Conservation (phyloP, 2,329 filamentous ascomycete species). For the Hypoxylon sp. region DNA sequence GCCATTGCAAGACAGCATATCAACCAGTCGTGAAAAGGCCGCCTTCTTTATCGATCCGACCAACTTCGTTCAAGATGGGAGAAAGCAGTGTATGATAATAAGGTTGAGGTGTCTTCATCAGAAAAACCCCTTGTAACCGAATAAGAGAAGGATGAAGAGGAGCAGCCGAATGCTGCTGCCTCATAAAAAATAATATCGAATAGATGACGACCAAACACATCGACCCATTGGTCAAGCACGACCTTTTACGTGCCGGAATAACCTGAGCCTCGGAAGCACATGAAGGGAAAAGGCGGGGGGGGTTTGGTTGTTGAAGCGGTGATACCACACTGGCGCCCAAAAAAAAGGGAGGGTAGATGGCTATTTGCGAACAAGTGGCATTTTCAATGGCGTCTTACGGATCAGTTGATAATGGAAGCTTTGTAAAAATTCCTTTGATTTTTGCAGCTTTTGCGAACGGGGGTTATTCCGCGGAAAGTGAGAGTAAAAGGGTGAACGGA, state of each 20-base stretch:
- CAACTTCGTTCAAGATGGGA: not conserved
- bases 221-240: slow-evolving; percentile 21
- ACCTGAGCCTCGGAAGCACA: slow-evolving; percentile 12
- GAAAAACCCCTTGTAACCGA: not conserved
- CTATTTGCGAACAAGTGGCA: slow-evolving; percentile 36
- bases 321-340: slow-evolving; percentile 36
- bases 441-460: no score
- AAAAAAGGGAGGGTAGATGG: slow-evolving; percentile 32
- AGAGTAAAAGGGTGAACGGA: no score
- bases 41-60: not conserved
- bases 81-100: not conserved
- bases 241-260: slow-evolving; percentile 20
- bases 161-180: not conserved
- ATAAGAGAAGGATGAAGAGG: not conserved
- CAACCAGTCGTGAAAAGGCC: slow-evolving; percentile 24
- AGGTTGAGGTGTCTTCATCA: not conserved
- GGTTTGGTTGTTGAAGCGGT: slow-evolving; percentile 31
- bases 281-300: slow-evolving; percentile 18
- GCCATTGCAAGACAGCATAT: slow-evolving; percentile 44
- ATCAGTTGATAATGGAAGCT: slow-evolving; percentile 26
- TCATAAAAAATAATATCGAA: slow-evolving; percentile 12
- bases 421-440: slow-evolving; percentile 23
- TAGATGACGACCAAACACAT: slow-evolving; percentile 17
- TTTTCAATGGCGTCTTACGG: slow-evolving; percentile 36
- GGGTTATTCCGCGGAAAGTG: no score